Base-by-base conservation (phyloP, 2,329 filamentous ascomycete genomes). In the Colletotrichum tanaceti region DNA sequence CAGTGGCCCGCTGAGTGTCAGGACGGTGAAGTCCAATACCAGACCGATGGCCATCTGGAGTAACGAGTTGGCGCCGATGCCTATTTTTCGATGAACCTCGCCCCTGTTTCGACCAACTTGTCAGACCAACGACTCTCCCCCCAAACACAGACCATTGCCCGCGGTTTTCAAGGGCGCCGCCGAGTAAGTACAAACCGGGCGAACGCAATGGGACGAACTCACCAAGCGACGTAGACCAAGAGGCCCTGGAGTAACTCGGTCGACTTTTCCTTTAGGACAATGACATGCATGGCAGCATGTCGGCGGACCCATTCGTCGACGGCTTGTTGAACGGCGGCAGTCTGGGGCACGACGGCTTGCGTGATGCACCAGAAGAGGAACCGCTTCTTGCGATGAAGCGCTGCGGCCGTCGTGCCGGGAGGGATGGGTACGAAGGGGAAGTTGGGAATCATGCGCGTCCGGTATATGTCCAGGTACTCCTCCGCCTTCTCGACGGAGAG, bases 351-450 rank as follows among this genome's bases (percentile, higher is more conserved):
- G 0, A 77, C 74, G 0, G 75, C 73, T 5, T 77, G 75, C 46
- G 82, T 73, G 46, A 83, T 73, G 1, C 76, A 76, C 71, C 79
- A 80, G 58, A 83, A 82, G 0, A 83, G 65, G 18, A 81, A 73
- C 0, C 75, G 76, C 6, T 76, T 74, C n/a, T 73, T 70, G 0
- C 72, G 58, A 50, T 77, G 76, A n/a, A 83, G 63, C 0, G 77
- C 73, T 4, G 72, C 71, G 0, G 79, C 75, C 2, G 74, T 73
- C 0, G 75, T 53, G 3, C 65, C 41, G 0, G 63, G 47, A 0
- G 75, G 65, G 1, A 83, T 64, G 1, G 78, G 75, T 1, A 82
- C 74, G 62, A 83, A 83, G 0, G 81, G 81, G 7, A 78, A 83
- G 43, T 75, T 73, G 0, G 78, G 77, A 14, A 75, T 70, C 57